Percentiles rank a stretch among this genome's conserved stretches.
These are phyloP conservation scores for Diaporthe eres DNA, from an alignment of 2,329 filamentous ascomycete genomes.

Conservation along the genomic window DNA sequence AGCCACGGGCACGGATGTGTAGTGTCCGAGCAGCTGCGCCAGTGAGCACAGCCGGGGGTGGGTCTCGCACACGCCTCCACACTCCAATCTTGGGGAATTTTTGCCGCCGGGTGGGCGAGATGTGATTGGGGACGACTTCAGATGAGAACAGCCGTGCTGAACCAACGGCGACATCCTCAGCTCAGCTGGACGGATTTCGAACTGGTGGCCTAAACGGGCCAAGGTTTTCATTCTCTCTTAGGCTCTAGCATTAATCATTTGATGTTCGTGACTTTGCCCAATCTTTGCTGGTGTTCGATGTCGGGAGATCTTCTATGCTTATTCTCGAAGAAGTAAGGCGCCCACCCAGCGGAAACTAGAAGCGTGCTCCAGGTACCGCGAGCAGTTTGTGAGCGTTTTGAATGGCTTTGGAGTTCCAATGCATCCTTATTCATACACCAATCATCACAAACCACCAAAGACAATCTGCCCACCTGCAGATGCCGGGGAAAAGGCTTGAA, in stretches of 20 bases:
- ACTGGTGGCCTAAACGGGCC: constrained; percentile 26
- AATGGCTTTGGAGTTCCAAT: neutral
- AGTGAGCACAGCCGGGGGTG: constrained; percentile 13
- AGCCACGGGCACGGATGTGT: constrained; percentile 32
- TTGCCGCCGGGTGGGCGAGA: neutral
- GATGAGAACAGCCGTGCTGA: constrained; percentile 28
- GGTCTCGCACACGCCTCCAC: constrained; percentile 15
- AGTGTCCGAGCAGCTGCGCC: constrained; percentile 18
- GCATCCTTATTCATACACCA: neutral
- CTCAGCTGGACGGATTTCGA: neutral
- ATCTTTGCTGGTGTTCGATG: constrained; percentile 13
- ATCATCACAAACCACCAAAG: neutral
- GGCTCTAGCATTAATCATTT: constrained; percentile 7
- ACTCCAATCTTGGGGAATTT: neutral
- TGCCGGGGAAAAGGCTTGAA: neutral
- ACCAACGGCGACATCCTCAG: constrained; percentile 8
- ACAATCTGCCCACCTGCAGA: neutral
- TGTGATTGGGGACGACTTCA: constrained; percentile 11
- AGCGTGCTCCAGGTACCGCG: neutral
- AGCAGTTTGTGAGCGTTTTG: neutral
- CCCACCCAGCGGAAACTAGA: neutral
- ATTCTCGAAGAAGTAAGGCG: constrained; percentile 19
- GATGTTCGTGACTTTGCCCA: constrained; percentile 15
- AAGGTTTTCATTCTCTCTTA: neutral
- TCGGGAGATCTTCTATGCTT: constrained; percentile 27